phyloP scores from a whole-genome alignment of 164 flowering plant species.

The Tetrastigma voinierianum region DNA sequence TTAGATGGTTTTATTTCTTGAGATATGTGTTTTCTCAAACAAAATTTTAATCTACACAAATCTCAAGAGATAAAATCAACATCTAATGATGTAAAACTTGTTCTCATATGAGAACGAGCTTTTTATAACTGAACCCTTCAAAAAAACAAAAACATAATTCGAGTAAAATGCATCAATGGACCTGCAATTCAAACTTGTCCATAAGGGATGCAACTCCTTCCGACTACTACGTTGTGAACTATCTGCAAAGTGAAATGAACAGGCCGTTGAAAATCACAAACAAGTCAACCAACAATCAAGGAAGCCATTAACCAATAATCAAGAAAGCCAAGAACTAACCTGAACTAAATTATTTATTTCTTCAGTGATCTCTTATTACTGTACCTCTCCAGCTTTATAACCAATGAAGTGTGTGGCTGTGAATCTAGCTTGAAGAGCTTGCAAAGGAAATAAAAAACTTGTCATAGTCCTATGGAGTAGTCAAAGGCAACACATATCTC shows the following conservation, averaged over 20 bases:
- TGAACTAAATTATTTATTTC: constrained; percentile 94
- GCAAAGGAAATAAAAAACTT: not conserved
- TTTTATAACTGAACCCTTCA: too few relatives aligned
- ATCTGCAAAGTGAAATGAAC: constrained; percentile 49
- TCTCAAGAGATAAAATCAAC: not conserved
- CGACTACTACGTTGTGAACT: constrained; percentile 87
- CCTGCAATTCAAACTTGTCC: constrained; percentile 99
- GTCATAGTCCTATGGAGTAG: not conserved
- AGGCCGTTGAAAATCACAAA: not conserved
- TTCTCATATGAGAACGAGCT: too few relatives aligned
- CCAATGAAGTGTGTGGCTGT: constrained; percentile 2
- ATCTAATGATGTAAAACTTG: too few relatives aligned
- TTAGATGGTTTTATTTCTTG: too few relatives aligned
- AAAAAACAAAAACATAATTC: not conserved
- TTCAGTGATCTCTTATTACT: constrained; percentile 65
- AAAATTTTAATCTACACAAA: too few relatives aligned
- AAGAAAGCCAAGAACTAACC: constrained; percentile 37
- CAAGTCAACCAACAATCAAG: too few relatives aligned
- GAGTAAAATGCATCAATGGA: constrained; percentile 72
- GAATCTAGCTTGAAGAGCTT: not conserved
- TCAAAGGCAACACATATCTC: not conserved
- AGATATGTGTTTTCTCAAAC: too few relatives aligned
- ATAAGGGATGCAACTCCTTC: constrained; percentile 79
- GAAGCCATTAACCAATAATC: not conserved
- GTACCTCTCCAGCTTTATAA: constrained; percentile 97